A percentile compares a stretch with the other conserved stretches of the same genome.
phyloP scores from a whole-genome alignment of 768 basidiomycete species.

The Pisolithus tinctorius region DNA sequence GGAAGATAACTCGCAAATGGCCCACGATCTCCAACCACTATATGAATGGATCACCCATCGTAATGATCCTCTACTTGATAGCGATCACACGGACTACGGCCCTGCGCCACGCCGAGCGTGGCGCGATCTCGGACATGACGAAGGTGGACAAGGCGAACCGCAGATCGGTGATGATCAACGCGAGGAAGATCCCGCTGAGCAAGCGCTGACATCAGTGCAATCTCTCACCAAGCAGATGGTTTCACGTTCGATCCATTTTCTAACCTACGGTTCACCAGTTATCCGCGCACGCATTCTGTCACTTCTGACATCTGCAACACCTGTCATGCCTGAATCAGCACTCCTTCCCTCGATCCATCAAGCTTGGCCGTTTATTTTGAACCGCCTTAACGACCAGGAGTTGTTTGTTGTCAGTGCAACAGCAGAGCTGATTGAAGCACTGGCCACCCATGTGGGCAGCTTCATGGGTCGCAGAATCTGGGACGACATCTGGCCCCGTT shows the following conservation, averaged over 20 bases:
- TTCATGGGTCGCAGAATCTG: constrained; percentile 84
- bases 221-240: constrained; percentile 79
- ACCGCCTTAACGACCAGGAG: constrained; percentile 68
- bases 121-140: constrained; percentile 31
- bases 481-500: constrained; percentile 92
- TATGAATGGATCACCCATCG: constrained; percentile 59
- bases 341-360: constrained; percentile 81
- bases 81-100: constrained; percentile 46
- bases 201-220: constrained; percentile 63
- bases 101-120: constrained; percentile 55
- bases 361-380: constrained; percentile 93
- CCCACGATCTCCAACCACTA: constrained; percentile 42
- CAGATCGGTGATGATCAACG: background rate
- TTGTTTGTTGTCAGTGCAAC: constrained; percentile 77
- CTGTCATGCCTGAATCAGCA: constrained; percentile 63
- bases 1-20: constrained; percentile 19
- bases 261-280: constrained; percentile 82
- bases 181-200: constrained; percentile 29
- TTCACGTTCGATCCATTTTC: constrained; percentile 78
- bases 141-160: constrained; percentile 19
- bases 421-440: constrained; percentile 61
- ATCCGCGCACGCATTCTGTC: constrained; percentile 80
- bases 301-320: constrained; percentile 66
- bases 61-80: constrained; percentile 26
- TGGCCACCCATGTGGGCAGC: constrained; percentile 65